These are phyloP conservation scores for Metschnikowia drakensbergensis DNA, from an alignment of 805 yeast genomes.

Conservation along the genomic window DNA sequence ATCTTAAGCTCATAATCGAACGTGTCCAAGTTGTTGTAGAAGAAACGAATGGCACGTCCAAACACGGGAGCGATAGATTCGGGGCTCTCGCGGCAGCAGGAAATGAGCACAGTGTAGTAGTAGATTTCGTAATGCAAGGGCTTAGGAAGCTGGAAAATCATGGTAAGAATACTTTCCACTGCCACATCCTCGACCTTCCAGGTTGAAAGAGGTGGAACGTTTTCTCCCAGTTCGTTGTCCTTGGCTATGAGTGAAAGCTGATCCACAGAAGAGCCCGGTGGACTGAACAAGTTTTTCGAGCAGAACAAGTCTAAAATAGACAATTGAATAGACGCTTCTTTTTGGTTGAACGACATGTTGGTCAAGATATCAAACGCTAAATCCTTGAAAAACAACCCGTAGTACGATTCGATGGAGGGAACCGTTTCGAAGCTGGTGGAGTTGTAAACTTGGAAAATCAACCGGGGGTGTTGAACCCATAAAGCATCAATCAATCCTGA, in stretches of 20 bases:
- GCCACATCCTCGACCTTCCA: slow-evolving; percentile 92
- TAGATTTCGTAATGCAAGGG: slow-evolving; percentile 68
- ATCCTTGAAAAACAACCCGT: slow-evolving; percentile 64
- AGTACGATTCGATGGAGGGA: slow-evolving; percentile 35
- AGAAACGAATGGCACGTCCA: slow-evolving; percentile 81
- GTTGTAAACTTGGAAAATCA: slow-evolving; percentile 58
- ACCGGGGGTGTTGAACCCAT: slow-evolving; percentile 60
- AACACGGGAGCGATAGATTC: slow-evolving; percentile 86
- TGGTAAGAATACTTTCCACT: slow-evolving; percentile 73
- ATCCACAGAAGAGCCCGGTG: slow-evolving; percentile 75
- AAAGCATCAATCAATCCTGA: slow-evolving; percentile 49
- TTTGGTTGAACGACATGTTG: slow-evolving; percentile 83
- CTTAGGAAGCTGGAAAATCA: slow-evolving; percentile 71
- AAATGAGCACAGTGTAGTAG: slow-evolving; percentile 79
- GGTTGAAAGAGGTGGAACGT: slow-evolving; percentile 52
- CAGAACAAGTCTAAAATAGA: slow-evolving; percentile 71
- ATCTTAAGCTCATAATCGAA: slow-evolving; percentile 72
- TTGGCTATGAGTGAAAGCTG: slow-evolving; percentile 44
- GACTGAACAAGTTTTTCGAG: slow-evolving; percentile 47
- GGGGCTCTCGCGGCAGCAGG: slow-evolving; percentile 74
- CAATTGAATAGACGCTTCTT: slow-evolving; percentile 80
- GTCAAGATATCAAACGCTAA: slow-evolving; percentile 69
- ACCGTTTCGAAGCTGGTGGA: slow-evolving; percentile 59
- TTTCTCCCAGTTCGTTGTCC: slow-evolving; percentile 41
- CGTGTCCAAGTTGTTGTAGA: slow-evolving; percentile 61